Evolutionary conservation across 106 monocot genomes (phyloP).

Genomic region (Alisma plantagoaquatica): DNA sequence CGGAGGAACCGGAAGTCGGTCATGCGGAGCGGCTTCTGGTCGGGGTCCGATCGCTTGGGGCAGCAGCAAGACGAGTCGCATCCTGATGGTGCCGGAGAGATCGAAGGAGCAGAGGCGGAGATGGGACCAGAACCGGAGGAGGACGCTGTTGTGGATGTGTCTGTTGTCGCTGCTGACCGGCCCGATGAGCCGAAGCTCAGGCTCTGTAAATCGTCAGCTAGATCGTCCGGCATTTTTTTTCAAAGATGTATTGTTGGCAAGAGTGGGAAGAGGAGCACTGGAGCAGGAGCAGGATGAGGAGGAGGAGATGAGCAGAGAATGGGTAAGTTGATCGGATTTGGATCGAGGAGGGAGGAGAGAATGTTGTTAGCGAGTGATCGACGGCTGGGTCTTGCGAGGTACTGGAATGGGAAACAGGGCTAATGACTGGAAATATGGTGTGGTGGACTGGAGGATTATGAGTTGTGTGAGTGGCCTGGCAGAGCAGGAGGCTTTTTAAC

Average conservation of each 20-base stretch:
- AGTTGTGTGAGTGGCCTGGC: no score
- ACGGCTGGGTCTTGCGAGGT: no score
- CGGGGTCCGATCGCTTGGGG: constrained; percentile 15
- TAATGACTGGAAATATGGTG: no score
- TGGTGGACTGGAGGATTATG: no score
- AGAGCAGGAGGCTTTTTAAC: no score
- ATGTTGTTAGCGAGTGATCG: neutral
- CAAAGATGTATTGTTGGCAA: neutral
- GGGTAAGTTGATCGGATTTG: no score
- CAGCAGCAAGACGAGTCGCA: no score
- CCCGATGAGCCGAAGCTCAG: constrained; percentile 57
- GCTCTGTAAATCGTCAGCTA: constrained; percentile 48
- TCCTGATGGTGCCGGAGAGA: constrained; percentile 15
- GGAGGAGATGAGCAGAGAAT: no score
- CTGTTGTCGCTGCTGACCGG: neutral
- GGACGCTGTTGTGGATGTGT: neutral
- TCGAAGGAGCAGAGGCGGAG: constrained; percentile 13
- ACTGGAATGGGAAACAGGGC: no score
- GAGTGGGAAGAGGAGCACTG: constrained; percentile 1
- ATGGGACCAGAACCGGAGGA: neutral
- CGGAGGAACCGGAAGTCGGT: constrained; percentile 58
- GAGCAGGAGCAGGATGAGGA: no score
- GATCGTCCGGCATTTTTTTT: constrained; percentile 42
- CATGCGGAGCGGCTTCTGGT: constrained; percentile 18
- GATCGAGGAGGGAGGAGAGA: neutral